These are phyloP conservation scores for Saccharomycopsis sp. DNA, from an alignment of 805 yeast genomes.

Conservation along the genomic window DNA sequence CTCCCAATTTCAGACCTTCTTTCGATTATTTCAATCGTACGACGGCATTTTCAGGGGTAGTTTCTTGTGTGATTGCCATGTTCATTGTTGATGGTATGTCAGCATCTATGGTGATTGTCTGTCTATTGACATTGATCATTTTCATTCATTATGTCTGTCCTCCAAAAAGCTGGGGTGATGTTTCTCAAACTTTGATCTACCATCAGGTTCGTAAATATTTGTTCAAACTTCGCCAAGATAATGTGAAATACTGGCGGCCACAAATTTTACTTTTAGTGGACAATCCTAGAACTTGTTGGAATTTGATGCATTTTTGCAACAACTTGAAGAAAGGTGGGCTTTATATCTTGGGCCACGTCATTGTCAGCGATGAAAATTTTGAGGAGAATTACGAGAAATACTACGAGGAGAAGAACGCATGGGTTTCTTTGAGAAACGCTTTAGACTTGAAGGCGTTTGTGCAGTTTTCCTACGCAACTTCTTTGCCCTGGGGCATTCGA, in stretches of 20 bases:
- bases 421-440: slow-evolving; percentile 75
- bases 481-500: slow-evolving; percentile 89
- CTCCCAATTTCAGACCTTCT: slow-evolving; percentile 97
- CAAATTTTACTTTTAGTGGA: slow-evolving; percentile 84
- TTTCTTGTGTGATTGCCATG: slow-evolving; percentile 74
- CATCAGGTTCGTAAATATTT: slow-evolving; percentile 94
- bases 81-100: slow-evolving; percentile 87
- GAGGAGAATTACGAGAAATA: slow-evolving; percentile 61
- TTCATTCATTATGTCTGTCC: slow-evolving; percentile 86
- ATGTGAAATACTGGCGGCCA: slow-evolving; percentile 98
- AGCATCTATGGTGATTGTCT: slow-evolving; percentile 65
- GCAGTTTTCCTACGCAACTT: slow-evolving; percentile 81
- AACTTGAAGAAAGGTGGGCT: slow-evolving; percentile 93
- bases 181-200: slow-evolving; percentile 87
- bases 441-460: slow-evolving; percentile 85
- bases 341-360: slow-evolving; percentile 86
- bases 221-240: slow-evolving; percentile 74
- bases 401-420: slow-evolving; percentile 63
- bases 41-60: slow-evolving; percentile 73
- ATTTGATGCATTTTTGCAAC: slow-evolving; percentile 84
- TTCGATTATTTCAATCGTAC: slow-evolving; percentile 75
- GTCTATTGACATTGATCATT: slow-evolving; percentile 57
- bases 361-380: slow-evolving; percentile 51
- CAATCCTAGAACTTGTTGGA: slow-evolving; percentile 89
- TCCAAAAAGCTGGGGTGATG: slow-evolving; percentile 97